A percentile compares a stretch with the other conserved stretches of the same genome.
These are phyloP conservation scores for Epichloe typhina DNA, from an alignment of 2,329 filamentous ascomycete species.

Conservation along the genomic window DNA sequence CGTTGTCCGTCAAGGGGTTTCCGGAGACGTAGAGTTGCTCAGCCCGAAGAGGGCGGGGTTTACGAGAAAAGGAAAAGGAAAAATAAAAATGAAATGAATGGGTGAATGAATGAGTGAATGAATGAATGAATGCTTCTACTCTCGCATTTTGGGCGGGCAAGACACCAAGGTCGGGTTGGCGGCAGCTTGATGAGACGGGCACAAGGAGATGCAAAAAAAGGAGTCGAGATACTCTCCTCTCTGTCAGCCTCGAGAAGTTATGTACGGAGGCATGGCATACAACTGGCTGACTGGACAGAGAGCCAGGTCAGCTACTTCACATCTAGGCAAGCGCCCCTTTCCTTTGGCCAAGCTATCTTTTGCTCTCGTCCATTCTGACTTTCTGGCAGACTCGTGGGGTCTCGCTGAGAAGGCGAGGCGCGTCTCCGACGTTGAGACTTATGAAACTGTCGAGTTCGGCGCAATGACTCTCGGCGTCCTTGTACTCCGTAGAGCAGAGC, in stretches of 20 bases:
- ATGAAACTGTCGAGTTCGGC: too few relatives aligned
- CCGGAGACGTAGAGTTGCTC: not conserved
- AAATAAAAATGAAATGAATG: not conserved
- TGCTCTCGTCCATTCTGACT: too few relatives aligned
- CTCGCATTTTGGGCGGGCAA: not conserved
- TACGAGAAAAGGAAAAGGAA: not conserved
- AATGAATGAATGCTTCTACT: not conserved
- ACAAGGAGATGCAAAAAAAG: not conserved
- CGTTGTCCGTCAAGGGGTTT: not conserved
- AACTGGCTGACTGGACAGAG: too few relatives aligned
- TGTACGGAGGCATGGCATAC: too few relatives aligned
- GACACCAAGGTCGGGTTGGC: not conserved
- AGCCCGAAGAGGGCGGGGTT: not conserved
- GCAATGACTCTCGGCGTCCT: too few relatives aligned
- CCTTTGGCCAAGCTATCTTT: too few relatives aligned
- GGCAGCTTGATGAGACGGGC: not conserved
- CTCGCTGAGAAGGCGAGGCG: too few relatives aligned
- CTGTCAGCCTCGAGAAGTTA: not conserved
- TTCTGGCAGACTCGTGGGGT: too few relatives aligned
- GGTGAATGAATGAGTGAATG: not conserved
- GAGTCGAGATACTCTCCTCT: not conserved
- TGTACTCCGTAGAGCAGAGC: too few relatives aligned
- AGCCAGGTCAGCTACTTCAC: too few relatives aligned
- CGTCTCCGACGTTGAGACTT: too few relatives aligned
- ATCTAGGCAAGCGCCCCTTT: too few relatives aligned